Evolutionary conservation across 2,329 filamentous ascomycete species (phyloP).

Genomic region (Didymella segeticola): DNA sequence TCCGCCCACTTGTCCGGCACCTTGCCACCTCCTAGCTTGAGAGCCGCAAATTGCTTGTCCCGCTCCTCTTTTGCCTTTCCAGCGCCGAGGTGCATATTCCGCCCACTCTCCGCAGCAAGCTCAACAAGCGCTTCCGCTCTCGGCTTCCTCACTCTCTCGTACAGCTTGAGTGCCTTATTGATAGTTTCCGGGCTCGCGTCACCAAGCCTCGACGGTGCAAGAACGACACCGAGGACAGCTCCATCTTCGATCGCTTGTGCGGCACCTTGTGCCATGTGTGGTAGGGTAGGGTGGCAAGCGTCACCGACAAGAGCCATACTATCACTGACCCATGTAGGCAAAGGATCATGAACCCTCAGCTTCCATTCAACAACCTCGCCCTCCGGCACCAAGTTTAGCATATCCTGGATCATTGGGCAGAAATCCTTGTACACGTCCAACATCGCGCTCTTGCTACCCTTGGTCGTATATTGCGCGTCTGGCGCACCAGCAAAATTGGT

Average conservation of each 20-base stretch:
- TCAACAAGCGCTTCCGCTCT: slow-evolving; percentile 64
- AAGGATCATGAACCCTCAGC: slow-evolving; percentile 65
- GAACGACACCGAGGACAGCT: slow-evolving; percentile 61
- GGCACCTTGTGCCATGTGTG: slow-evolving; percentile 69
- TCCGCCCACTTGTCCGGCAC: slow-evolving; percentile 62
- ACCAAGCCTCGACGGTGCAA: slow-evolving; percentile 57
- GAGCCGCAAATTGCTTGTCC: slow-evolving; percentile 60
- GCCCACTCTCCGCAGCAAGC: slow-evolving; percentile 62
- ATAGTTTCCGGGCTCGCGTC: slow-evolving; percentile 53
- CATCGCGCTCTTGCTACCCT: slow-evolving; percentile 67
- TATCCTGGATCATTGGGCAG: slow-evolving; percentile 65
- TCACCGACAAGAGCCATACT: slow-evolving; percentile 63
- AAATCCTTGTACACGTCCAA: slow-evolving; percentile 66
- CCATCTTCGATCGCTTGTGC: slow-evolving; percentile 71
- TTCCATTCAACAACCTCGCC: slow-evolving; percentile 74
- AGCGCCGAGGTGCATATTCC: slow-evolving; percentile 63
- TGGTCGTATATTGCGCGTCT: slow-evolving; percentile 68
- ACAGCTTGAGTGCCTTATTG: slow-evolving; percentile 61
- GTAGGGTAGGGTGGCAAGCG: slow-evolving; percentile 68
- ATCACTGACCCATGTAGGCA: slow-evolving; percentile 67
- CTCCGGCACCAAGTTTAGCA: slow-evolving; percentile 67
- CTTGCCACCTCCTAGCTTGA: slow-evolving; percentile 52
- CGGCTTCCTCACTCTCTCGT: slow-evolving; percentile 63
- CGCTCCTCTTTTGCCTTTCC: slow-evolving; percentile 66
- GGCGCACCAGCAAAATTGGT: slow-evolving; percentile 63